Evolutionary conservation across 2,329 filamentous ascomycete species (phyloP), one percentile per base, ranked within the genome.

Genomic region (Diaporthe aspalathi): DNA sequence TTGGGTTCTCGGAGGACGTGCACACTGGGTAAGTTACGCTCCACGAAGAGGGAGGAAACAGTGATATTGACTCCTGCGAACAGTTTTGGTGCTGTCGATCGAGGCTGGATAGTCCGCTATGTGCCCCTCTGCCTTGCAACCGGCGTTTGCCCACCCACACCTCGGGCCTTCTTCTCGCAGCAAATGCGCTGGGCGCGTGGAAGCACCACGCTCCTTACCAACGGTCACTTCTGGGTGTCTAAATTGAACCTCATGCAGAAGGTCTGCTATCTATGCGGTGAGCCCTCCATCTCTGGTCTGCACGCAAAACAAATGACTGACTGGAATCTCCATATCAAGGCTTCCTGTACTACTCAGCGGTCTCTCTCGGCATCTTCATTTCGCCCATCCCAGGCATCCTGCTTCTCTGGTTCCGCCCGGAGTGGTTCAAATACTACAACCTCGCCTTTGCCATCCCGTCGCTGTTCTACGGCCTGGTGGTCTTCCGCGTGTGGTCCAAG

Each of bases 181-280:
- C 82, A 84, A 76, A 83, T 83, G 82, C 79, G 82, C 20, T 84
- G 82, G 82, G 82, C 81, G 14, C 79, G 80, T 66, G 82, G 81
- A 24, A 81, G 79, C 57, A 83, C 80, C 1, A 82, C 81, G 1
- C 76, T 83, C n/a, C 75, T 83, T 20, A 82, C 81, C 16, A 82
- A 81, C 68, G 78, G 79, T 47, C 80, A 81, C 68, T 84, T 83
- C 70, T 84, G 82, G 81, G 77, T 76, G 0, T 82, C 80, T 4
- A 78, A 78, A 45, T 74, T 83, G 38, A 80, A 76, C 16, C 35
- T 81, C 27, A 80, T 82, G 72, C 82, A 83, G 73, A 83, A 83
- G 70, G 72, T 83, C 57, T 84, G 82, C 75, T 83, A 83, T 68
- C 76, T 83, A 3, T 82, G 79, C 49, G 82, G 82, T 77, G 77